Evolutionary conservation across 306 rosid genomes (phyloP).

Genomic region (Arachis stenosperma): DNA sequence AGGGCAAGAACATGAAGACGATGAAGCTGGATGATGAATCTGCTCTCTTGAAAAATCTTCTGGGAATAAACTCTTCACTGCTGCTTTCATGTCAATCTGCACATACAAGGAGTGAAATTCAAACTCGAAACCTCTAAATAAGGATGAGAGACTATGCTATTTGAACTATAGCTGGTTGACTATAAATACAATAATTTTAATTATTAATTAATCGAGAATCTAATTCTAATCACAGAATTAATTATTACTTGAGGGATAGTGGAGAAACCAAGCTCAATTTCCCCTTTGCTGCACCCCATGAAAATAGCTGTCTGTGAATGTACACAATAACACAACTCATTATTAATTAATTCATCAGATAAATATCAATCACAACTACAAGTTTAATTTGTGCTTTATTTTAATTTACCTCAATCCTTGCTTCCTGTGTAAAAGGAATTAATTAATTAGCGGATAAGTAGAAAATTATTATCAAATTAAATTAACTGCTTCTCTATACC

Average conservation of each 20-base stretch:
- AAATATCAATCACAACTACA: too few relatives aligned
- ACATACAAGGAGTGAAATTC: background rate
- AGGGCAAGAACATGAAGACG: constrained; percentile 68
- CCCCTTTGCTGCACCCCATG: constrained; percentile 87
- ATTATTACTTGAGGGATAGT: constrained; percentile 65
- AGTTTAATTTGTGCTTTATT: too few relatives aligned
- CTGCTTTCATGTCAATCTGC: constrained; percentile 57
- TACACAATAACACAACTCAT: too few relatives aligned
- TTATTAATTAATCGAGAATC: background rate
- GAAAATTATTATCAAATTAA: too few relatives aligned
- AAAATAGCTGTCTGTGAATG: constrained; percentile 68
- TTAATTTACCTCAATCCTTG: constrained; percentile 73
- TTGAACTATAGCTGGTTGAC: too few relatives aligned
- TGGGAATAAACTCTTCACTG: constrained; percentile 59
- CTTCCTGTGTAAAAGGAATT: constrained; percentile 66
- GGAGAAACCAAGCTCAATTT: constrained; percentile 84
- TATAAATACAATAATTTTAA: background rate
- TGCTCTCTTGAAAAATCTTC: constrained; percentile 44
- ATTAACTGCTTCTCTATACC: too few relatives aligned
- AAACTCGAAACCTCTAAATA: too few relatives aligned
- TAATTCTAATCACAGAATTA: too few relatives aligned
- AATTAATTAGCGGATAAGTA: too few relatives aligned
- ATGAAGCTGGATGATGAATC: constrained; percentile 51
- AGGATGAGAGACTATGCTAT: too few relatives aligned
- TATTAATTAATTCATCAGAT: too few relatives aligned